phyloP scores from a whole-genome alignment of 352 stramenopile genomes.

The Globisporangium viniferum region DNA sequence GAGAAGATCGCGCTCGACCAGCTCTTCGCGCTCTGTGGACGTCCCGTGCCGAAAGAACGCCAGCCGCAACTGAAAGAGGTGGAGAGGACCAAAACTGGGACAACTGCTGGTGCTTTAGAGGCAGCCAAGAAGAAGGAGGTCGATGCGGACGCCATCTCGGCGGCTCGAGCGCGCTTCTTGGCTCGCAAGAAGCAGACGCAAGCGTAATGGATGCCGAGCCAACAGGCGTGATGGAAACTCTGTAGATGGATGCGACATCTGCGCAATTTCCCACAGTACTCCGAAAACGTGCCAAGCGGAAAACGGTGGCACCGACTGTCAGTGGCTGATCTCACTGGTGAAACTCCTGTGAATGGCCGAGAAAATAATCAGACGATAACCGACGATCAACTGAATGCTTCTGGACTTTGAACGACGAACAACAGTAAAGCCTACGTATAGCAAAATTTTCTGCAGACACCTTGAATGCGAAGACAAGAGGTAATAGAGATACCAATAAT shows the following conservation, averaged over 20 bases:
- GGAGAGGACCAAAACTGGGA: background rate
- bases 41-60: conserved; percentile 13
- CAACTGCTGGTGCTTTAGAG: background rate
- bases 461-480: background rate
- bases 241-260: conserved; percentile 4
- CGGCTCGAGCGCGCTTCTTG: conserved; percentile 44
- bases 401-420: background rate
- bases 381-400: background rate
- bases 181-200: conserved; percentile 26
- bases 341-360: background rate
- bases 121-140: conserved; percentile 15
- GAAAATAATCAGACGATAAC: background rate
- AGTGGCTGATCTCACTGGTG: background rate
- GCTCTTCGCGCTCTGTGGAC: conserved; percentile 55
- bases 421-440: no score
- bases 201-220: background rate
- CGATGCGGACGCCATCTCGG: conserved; percentile 29
- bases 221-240: background rate
- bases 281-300: background rate
- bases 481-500: background rate
- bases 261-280: background rate
- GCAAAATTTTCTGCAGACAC: background rate
- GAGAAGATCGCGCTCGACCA: conserved; percentile 23
- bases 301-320: background rate
- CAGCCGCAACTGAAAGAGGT: background rate